Evolutionary conservation across 495 filamentous ascomycete species (phyloP).

Genomic region (Rhizodiscina lignyota): DNA sequence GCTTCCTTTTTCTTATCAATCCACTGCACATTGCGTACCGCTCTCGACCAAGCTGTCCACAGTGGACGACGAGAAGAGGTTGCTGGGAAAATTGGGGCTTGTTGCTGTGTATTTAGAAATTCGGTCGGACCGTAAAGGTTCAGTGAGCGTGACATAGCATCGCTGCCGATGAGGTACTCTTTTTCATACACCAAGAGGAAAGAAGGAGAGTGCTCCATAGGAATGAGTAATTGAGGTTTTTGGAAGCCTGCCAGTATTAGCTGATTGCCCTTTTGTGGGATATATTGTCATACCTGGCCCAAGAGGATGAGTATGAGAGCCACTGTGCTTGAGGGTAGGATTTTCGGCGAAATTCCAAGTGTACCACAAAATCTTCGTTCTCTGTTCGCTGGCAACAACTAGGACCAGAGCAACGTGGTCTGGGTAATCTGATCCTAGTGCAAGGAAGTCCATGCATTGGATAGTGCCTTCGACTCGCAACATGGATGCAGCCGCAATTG

Average conservation of each 20-base stretch:
- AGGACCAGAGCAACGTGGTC: conserved; percentile 61
- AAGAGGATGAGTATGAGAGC: not conserved
- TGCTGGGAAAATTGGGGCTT: conserved; percentile 1
- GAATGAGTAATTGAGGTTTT: not conserved
- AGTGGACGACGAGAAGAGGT: conserved; percentile 9
- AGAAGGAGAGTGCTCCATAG: not conserved
- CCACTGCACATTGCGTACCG: conserved; percentile 4
- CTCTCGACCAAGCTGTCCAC: conserved; percentile 20
- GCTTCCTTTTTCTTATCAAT: conserved; percentile 10
- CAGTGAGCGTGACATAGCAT: not conserved
- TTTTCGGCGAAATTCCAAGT: conserved; percentile 46
- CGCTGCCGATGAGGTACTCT: not conserved
- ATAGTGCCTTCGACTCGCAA: conserved; percentile 60
- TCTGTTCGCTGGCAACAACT: conserved; percentile 41
- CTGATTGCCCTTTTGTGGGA: not conserved
- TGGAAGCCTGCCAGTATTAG: not conserved
- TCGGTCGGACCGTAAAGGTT: not conserved
- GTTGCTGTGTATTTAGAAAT: not conserved
- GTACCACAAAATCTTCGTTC: conserved; percentile 49
- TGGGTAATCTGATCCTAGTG: too few species aligned
- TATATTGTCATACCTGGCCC: conserved; percentile 1
- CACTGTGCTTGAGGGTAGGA: conserved; percentile 2
- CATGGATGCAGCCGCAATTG: too few species aligned
- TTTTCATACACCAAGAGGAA: not conserved
- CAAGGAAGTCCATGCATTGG: conserved; percentile 78